Evolutionary conservation across 2,329 filamentous ascomycete species (phyloP).

Genomic region (Penicillium sp.): DNA sequence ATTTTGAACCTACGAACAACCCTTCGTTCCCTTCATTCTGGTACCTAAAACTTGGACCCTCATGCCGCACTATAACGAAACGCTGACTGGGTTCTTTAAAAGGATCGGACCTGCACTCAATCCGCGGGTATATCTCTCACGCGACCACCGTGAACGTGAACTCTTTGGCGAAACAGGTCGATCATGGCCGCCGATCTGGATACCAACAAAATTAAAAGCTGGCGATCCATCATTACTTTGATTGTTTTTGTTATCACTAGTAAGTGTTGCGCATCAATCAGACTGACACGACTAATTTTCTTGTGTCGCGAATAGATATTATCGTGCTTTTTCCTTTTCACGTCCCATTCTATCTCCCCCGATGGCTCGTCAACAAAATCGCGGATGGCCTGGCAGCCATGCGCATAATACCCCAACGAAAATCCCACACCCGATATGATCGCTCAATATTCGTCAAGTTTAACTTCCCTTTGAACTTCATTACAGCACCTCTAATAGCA

Average conservation of each 20-base stretch:
- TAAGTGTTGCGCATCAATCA: slow-evolving; percentile 46
- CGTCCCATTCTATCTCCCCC: slow-evolving; percentile 63
- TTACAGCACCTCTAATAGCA: slow-evolving; percentile 70
- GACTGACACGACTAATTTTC: neutral
- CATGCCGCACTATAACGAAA: slow-evolving; percentile 1
- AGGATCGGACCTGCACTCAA: neutral
- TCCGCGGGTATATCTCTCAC: neutral
- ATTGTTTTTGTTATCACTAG: slow-evolving; percentile 70
- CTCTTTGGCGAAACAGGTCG: neutral
- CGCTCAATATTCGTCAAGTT: slow-evolving; percentile 51
- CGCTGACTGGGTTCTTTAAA: slow-evolving; percentile 4
- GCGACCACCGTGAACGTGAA: neutral
- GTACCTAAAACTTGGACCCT: neutral
- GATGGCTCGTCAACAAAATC: slow-evolving; percentile 48
- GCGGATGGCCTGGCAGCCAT: slow-evolving; percentile 46
- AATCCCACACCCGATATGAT: slow-evolving; percentile 22
- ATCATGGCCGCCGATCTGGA: slow-evolving; percentile 43
- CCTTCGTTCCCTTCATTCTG: slow-evolving; percentile 8
- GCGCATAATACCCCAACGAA: slow-evolving; percentile 56
- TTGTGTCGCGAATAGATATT: slow-evolving; percentile 54
- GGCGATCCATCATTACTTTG: slow-evolving; percentile 70
- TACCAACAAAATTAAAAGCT: slow-evolving; percentile 60
- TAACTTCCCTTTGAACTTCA: slow-evolving; percentile 66
- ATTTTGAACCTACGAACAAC: neutral
- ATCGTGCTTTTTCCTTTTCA: slow-evolving; percentile 70